Percentiles rank a stretch among this genome's conserved stretches.
Conservation (phyloP, 2,329 filamentous ascomycete species). For the Aulographum hederae region DNA sequence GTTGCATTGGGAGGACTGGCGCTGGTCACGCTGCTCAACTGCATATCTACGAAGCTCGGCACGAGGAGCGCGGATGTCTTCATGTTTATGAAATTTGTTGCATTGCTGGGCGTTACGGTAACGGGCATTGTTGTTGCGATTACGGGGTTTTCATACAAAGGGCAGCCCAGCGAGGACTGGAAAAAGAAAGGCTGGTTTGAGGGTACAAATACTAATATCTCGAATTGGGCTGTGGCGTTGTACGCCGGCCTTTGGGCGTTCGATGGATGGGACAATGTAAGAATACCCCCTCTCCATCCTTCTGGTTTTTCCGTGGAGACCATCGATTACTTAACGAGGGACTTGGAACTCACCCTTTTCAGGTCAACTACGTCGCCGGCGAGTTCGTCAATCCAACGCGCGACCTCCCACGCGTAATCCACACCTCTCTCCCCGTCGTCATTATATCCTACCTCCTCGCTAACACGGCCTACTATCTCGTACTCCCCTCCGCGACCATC, state of each 20-base stretch:
- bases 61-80: conserved; percentile 79
- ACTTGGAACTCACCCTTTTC: conserved; percentile 6
- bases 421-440: conserved; percentile 89
- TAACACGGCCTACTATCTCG: conserved; percentile 87
- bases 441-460: conserved; percentile 81
- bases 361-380: conserved; percentile 95
- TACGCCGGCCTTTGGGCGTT: conserved; percentile 97
- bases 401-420: conserved; percentile 85
- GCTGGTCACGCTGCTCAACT: conserved; percentile 69
- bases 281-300: conserved; percentile 24
- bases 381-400: conserved; percentile 85
- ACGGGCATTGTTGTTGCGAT: conserved; percentile 76
- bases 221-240: conserved; percentile 79
- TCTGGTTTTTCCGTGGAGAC: not conserved
- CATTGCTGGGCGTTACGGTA: conserved; percentile 68
- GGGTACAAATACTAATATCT: conserved; percentile 60
- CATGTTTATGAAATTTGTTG: conserved; percentile 94
- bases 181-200: conserved; percentile 78
- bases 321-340: not conserved
- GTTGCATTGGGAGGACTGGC: conserved; percentile 64
- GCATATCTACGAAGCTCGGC: conserved; percentile 73
- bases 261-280: conserved; percentile 97
- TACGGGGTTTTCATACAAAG: conserved; percentile 66
- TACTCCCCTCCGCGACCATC: conserved; percentile 64
- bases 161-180: conserved; percentile 66